Evolutionary conservation across 192 early-diverging fungal genomes (phyloP).

Genomic region (Cetraspora pellucida): DNA sequence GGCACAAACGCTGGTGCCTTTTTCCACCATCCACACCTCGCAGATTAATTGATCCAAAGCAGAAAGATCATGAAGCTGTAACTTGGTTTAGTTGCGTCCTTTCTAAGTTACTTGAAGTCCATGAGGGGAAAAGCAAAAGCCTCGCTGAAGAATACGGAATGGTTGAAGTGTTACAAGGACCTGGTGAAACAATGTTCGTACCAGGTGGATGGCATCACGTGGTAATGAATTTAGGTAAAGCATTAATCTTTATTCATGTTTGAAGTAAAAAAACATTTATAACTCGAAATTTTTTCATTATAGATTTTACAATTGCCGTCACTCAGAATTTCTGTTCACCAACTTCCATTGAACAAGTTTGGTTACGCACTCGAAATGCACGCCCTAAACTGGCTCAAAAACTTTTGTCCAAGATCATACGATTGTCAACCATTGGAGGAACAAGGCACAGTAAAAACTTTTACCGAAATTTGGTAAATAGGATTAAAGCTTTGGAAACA

Average conservation of each 20-base stretch:
- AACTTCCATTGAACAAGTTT: constrained; percentile 69
- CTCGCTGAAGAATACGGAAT: constrained; percentile 61
- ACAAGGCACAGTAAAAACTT: constrained; percentile 38
- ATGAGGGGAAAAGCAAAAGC: constrained; percentile 6
- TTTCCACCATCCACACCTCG: constrained; percentile 73
- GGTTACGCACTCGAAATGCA: constrained; percentile 60
- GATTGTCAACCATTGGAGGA: constrained; percentile 35
- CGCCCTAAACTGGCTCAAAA: constrained; percentile 58
- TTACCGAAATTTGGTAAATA: constrained; percentile 43
- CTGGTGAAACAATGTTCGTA: constrained; percentile 82
- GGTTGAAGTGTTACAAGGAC: constrained; percentile 68
- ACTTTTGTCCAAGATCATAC: constrained; percentile 44
- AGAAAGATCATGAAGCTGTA: constrained; percentile 71
- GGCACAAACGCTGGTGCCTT: constrained; percentile 78
- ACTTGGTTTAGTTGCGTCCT: constrained; percentile 73
- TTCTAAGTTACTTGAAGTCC: constrained; percentile 29
- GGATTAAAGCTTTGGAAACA: constrained; percentile 45
- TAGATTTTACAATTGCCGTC: constrained; percentile 75
- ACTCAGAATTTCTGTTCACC: constrained; percentile 80
- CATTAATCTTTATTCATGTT: not conserved
- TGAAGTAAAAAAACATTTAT: not conserved
- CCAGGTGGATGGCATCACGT: constrained; percentile 82
- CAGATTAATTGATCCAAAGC: constrained; percentile 57
- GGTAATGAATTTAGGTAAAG: constrained; percentile 73
- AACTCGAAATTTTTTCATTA: constrained; percentile 18